A percentile compares a stretch with the other conserved stretches of the same genome.
Conservation (phyloP, 2,329 filamentous ascomycete species). For the Sporothrix brunneoviolacea region DNA sequence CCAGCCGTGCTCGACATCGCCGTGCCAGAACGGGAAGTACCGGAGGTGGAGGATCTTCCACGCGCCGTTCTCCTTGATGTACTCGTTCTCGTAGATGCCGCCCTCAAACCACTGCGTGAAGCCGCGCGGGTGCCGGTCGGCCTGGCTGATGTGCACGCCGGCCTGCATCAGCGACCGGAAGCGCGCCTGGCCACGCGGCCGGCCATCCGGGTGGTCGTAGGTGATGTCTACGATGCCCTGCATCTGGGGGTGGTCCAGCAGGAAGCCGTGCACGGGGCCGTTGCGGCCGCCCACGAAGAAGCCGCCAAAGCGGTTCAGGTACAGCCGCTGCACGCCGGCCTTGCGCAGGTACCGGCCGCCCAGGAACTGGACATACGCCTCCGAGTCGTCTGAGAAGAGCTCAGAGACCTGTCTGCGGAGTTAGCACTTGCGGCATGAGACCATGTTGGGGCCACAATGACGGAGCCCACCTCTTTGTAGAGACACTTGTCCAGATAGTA, state of each 20-base stretch:
- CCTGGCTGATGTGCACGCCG: slow-evolving; percentile 45
- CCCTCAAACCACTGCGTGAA: slow-evolving; percentile 53
- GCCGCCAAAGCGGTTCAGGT: slow-evolving; percentile 44
- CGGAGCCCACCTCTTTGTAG: slow-evolving; percentile 48
- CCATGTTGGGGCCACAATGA: not conserved
- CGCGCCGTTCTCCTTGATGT: slow-evolving; percentile 47
- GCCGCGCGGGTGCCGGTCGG: slow-evolving; percentile 43
- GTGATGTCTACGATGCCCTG: slow-evolving; percentile 50
- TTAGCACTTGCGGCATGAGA: not conserved
- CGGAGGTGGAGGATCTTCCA: slow-evolving; percentile 49
- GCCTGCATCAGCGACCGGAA: slow-evolving; percentile 51
- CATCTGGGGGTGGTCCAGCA: slow-evolving; percentile 52
- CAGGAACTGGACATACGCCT: slow-evolving; percentile 50
- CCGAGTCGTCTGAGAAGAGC: slow-evolving; percentile 46
- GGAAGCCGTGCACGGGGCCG: slow-evolving; percentile 48
- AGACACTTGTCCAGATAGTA: slow-evolving; percentile 55
- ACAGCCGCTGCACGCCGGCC: slow-evolving; percentile 44
- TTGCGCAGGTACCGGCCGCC: slow-evolving; percentile 47
- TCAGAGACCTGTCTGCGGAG: slow-evolving; percentile 33
- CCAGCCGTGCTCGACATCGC: slow-evolving; percentile 47
- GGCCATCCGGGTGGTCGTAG: slow-evolving; percentile 23
- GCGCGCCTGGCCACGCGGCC: slow-evolving; percentile 38
- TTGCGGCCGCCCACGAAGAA: slow-evolving; percentile 48
- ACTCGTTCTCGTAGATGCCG: slow-evolving; percentile 53
- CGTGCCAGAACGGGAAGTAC: slow-evolving; percentile 54